phyloP scores from a whole-genome alignment of 371 early-diverging fungal species.

The Syncephalastrum contaminatum region DNA sequence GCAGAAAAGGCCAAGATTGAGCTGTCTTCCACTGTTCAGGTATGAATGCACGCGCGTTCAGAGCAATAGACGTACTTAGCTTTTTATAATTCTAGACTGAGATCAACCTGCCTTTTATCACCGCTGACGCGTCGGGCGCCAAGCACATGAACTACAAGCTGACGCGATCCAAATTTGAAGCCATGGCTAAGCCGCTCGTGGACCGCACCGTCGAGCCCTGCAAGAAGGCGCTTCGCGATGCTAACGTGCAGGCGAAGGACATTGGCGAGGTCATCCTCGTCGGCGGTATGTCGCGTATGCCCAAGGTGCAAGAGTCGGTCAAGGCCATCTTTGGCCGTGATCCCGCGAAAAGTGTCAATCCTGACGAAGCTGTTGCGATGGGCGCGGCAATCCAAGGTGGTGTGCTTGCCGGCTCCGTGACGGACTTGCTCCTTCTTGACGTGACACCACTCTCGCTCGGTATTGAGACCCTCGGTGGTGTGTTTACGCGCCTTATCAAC shows the following conservation, averaged over 20 bases:
- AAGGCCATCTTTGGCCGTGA: constrained; percentile 84
- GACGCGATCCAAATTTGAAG: constrained; percentile 90
- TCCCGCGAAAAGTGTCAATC: constrained; percentile 89
- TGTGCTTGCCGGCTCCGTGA: constrained; percentile 88
- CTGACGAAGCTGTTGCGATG: constrained; percentile 97
- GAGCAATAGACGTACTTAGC: neutral
- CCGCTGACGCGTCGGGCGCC: constrained; percentile 86
- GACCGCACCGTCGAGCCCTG: constrained; percentile 90
- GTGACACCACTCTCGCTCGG: constrained; percentile 97
- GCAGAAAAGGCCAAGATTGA: constrained; percentile 97
- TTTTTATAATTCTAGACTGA: constrained; percentile 54
- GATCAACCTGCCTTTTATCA: constrained; percentile 92
- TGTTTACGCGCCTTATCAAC: constrained; percentile 92
- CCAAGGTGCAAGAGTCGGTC: constrained; percentile 92
- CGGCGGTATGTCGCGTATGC: constrained; percentile 98
- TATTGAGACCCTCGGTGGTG: constrained; percentile 93
- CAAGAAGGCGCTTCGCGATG: constrained; percentile 94
- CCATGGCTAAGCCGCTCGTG: constrained; percentile 74
- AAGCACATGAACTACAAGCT: constrained; percentile 91
- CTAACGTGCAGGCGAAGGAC: constrained; percentile 70
- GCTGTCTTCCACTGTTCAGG: constrained; percentile 79
- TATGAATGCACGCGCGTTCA: neutral
- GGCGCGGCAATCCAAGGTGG: constrained; percentile 98
- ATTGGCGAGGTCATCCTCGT: constrained; percentile 96
- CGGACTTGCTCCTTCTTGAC: constrained; percentile 91